These are phyloP conservation scores for Berberis vulgaris DNA, from an alignment of 164 flowering plant genomes.

Conservation along the genomic window DNA sequence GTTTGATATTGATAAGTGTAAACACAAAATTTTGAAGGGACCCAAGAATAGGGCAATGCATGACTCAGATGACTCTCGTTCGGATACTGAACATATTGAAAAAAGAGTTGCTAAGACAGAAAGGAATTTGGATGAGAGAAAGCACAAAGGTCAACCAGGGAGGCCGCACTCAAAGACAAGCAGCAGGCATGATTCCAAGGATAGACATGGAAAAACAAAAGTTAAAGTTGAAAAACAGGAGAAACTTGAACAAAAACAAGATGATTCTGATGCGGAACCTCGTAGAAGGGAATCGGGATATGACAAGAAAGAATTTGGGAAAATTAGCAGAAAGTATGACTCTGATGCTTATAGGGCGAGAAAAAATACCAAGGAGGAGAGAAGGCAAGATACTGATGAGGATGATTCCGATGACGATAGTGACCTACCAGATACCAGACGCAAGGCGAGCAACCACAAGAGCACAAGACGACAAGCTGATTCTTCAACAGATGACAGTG, in stretches of 20 bases:
- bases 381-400: slow-evolving; percentile 28
- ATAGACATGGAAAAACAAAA: slow-evolving; percentile 4
- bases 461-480: not conserved
- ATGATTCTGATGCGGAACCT: slow-evolving; percentile 31
- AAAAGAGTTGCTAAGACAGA: slow-evolving; percentile 5
- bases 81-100: slow-evolving; percentile 1
- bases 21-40: slow-evolving; percentile 12
- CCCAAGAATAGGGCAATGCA: slow-evolving; percentile 15
- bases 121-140: slow-evolving; percentile 3
- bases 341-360: slow-evolving; percentile 15
- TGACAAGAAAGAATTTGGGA: slow-evolving; percentile 4
- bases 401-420: slow-evolving; percentile 15
- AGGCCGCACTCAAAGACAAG: too few relatives aligned
- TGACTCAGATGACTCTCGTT: slow-evolving; percentile 21
- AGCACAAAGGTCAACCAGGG: too few relatives aligned
- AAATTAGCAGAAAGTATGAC: slow-evolving; percentile 14
- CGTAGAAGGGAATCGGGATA: not conserved
- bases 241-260: slow-evolving; percentile 7
- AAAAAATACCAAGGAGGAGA: slow-evolving; percentile 6
- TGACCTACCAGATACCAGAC: slow-evolving; percentile 5
- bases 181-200: not conserved
- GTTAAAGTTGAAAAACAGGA: slow-evolving; percentile 4
- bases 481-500: slow-evolving; percentile 15
- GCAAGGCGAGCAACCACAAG: not conserved
- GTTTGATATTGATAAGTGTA: slow-evolving; percentile 13